Percentiles rank a stretch among this genome's conserved stretches.
phyloP scores from a whole-genome alignment of 1,284 basidiomycete species.

The Cronartium ribicola region DNA sequence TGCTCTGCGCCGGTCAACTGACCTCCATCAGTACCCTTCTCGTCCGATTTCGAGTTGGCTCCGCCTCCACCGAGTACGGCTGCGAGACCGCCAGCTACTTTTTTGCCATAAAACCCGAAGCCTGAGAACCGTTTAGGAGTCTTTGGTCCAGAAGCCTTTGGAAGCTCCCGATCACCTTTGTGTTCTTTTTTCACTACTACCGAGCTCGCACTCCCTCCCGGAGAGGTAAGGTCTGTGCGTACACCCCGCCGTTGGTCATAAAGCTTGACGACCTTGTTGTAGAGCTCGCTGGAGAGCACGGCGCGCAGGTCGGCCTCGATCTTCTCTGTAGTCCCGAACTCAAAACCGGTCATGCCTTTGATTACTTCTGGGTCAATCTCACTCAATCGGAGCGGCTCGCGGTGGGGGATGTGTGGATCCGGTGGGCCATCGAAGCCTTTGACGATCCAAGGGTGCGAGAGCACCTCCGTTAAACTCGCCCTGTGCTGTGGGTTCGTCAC shows the following conservation, averaged over 20 bases:
- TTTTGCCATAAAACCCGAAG: constrained; percentile 89
- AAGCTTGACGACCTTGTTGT: constrained; percentile 65
- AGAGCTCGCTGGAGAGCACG: constrained; percentile 73
- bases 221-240: constrained; percentile 49
- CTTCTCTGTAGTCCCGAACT: constrained; percentile 83
- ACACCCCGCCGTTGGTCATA: constrained; percentile 68
- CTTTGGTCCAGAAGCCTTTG: constrained; percentile 48
- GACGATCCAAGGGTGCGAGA: constrained; percentile 88
- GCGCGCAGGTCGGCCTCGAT: constrained; percentile 70
- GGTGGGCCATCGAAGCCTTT: constrained; percentile 78
- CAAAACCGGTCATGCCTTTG: constrained; percentile 90
- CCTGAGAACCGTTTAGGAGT: constrained; percentile 68
- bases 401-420: constrained; percentile 76
- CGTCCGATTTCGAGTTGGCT: constrained; percentile 48
- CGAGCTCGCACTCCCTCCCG: constrained; percentile 44
- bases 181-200: constrained; percentile 38
- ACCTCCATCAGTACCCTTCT: constrained; percentile 44
- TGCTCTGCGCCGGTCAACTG: constrained; percentile 29
- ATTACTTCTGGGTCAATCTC: constrained; percentile 83
- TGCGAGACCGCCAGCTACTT: constrained; percentile 57
- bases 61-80: constrained; percentile 46
- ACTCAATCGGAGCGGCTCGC: constrained; percentile 78
- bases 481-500: constrained; percentile 85
- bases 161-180: constrained; percentile 16
- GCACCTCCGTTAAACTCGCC: constrained; percentile 79